Base-by-base conservation (phyloP, 257 asterid genomes). In the Przewalskia tangutica region DNA sequence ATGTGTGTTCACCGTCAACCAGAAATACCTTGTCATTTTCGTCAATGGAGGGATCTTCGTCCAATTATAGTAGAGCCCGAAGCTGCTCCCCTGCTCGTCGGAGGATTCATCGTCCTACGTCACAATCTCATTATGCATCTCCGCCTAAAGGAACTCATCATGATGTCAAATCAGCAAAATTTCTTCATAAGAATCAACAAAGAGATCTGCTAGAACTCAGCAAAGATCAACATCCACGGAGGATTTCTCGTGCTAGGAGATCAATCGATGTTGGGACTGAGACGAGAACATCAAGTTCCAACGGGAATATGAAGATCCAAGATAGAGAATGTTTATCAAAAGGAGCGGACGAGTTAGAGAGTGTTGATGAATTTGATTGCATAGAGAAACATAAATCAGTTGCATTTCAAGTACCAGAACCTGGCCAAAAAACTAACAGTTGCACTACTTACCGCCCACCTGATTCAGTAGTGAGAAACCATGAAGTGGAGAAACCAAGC, bases 31-130 rank as follows among this genome's bases (percentile, higher is more conserved):
- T 90, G 7, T 79, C 91, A 48, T 56, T 76, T 71, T 62, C 85
- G 80, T 70, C 91, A 44, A 80, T 89, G 27, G 89, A 84, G 71
- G 89, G 84, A 51, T 84, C 92, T 36, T 85, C 93, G 10, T 87
- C 89, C 23, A 84, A 79, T 85, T 88, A 82, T 79, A 79, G 86
- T 84, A 77, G 85, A 36, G 84, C 75, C 38, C 68, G 63, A 44
- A 86, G 85, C 77, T 83, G 79, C 79, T 80, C 88, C 71, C 86
- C 85, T 68, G 82, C 85, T 7, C 84, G 67, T 20, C 83, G 68
- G 78, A 70, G 70, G 81, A 75, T 66, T 83, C 78, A 53, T 58
- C 81, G 44, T 44, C 86, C 82, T 63, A 80, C 84, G 53, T 78
- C 66, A 44, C 81, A 80, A 60, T 82, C 83, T 77, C 73, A 81